Evolutionary conservation across 192 early-diverging fungal genomes (phyloP).

Genomic region (Lunasporangiospora selenospora): DNA sequence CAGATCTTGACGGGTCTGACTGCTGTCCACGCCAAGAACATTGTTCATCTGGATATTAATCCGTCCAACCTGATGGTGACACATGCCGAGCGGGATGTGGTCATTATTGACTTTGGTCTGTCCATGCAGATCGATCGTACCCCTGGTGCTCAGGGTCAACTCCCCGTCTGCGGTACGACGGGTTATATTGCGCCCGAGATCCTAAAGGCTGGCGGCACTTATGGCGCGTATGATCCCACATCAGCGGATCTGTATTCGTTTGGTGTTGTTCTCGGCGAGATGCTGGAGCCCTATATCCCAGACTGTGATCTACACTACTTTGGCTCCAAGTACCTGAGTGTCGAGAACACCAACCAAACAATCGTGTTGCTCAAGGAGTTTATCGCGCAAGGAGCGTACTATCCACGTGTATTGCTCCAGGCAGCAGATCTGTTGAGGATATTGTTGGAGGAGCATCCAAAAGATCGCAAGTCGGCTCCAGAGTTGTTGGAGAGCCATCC

Average conservation of each 20-base stretch:
- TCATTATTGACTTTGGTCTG: constrained; percentile 81
- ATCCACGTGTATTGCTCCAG: constrained; percentile 59
- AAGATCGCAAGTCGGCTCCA: constrained; percentile 60
- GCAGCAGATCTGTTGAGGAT: constrained; percentile 68
- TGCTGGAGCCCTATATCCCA: constrained; percentile 76
- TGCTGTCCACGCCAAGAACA: constrained; percentile 64
- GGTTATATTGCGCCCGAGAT: constrained; percentile 80
- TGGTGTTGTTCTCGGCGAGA: constrained; percentile 75
- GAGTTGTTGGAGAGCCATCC: constrained; percentile 66
- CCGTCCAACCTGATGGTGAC: constrained; percentile 67
- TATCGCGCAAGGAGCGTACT: constrained; percentile 34
- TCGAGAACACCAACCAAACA: constrained; percentile 70
- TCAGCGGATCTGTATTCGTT: constrained; percentile 72
- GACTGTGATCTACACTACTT: constrained; percentile 68
- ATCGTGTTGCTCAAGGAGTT: constrained; percentile 59
- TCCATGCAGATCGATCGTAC: constrained; percentile 53
- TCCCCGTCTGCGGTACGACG: constrained; percentile 71
- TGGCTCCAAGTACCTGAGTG: constrained; percentile 69
- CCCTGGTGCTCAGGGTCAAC: constrained; percentile 12
- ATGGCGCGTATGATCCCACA: constrained; percentile 44
- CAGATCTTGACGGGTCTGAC: constrained; percentile 64
- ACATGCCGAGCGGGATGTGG: constrained; percentile 52
- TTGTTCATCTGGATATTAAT: constrained; percentile 75
- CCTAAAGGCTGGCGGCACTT: constrained; percentile 35
- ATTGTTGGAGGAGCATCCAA: constrained; percentile 62